A percentile compares a stretch with the other conserved stretches of the same genome.
These are phyloP conservation scores for Aureobasidium musti DNA, from an alignment of 2,329 filamentous ascomycete genomes.

Conservation along the genomic window DNA sequence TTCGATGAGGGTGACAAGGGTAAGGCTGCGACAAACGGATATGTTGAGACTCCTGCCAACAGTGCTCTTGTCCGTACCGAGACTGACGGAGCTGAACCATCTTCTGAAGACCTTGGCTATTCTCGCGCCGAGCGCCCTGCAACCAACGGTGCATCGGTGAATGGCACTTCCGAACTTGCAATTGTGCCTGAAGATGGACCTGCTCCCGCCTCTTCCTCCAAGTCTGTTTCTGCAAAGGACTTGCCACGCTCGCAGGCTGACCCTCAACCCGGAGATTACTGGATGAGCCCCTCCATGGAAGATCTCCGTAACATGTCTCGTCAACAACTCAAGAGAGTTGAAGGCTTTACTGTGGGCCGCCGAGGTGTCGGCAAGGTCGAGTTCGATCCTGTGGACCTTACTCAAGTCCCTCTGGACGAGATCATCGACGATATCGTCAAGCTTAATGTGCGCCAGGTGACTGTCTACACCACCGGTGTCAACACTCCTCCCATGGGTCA, in stretches of 20 bases:
- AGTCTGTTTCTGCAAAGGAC: conserved; percentile 19
- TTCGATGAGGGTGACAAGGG: conserved; percentile 60
- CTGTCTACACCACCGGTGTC: conserved; percentile 75
- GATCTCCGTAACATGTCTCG: conserved; percentile 79
- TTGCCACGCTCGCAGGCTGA: conserved; percentile 28
- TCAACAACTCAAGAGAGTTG: conserved; percentile 72
- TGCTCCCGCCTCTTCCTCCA: conserved; percentile 32
- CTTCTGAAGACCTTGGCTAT: conserved; percentile 61
- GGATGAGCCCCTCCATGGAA: conserved; percentile 74
- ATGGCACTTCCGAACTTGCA: conserved; percentile 63
- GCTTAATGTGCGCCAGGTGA: conserved; percentile 75
- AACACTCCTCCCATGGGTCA: conserved; percentile 83
- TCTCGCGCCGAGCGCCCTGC: conserved; percentile 53
- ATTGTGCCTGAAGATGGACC: conserved; percentile 72
- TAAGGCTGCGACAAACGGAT: conserved; percentile 36
- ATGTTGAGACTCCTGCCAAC: conserved; percentile 46
- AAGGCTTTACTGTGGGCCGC: conserved; percentile 78
- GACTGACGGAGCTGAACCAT: conserved; percentile 55
- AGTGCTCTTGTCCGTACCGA: conserved; percentile 55
- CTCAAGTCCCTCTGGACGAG: conserved; percentile 74
- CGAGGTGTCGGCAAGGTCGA: conserved; percentile 76
- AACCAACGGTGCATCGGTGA: conserved; percentile 42
- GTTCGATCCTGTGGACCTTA: conserved; percentile 85
- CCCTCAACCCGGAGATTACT: conserved; percentile 74
- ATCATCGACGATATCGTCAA: conserved; percentile 75